Base-by-base conservation (phyloP, 2,329 filamentous ascomycete species). In the Cytospora paraplurivora region DNA sequence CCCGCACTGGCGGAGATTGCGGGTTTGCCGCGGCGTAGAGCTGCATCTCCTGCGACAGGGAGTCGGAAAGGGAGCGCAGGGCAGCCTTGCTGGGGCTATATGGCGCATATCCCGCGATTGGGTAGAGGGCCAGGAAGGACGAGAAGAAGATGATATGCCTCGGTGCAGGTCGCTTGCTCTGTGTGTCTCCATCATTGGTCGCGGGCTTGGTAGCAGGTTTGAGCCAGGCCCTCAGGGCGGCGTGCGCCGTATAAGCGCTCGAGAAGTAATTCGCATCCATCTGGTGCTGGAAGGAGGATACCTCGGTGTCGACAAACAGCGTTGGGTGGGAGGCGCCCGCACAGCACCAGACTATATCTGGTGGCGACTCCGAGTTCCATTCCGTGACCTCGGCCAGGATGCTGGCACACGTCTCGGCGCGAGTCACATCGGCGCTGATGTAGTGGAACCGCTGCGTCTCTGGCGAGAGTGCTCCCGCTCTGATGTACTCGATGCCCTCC, bases 71-170 rank as follows among this genome's bases (percentile, higher is more conserved):
- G 15, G 83, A 82, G 41, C 88, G 83, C 66, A 91, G 80, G 15
- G 88, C 89, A 2, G 87, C 83, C 75, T 92, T 91, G 32, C 85
- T 78, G 5, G 88, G 87, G 0, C 83, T 80, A 71, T 92, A 92
- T 0, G 87, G 81, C 0, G 78, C 76, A 70, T 90, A 92, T 34
- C 89, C 89, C 10, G 85, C 81, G 17, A 91, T 73, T 12, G 85
- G 82, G 54, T 83, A 80, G 68, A 90, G 87, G 0, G 84, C 83
- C n/a, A 83, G 74, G 5, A 82, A 79, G 1, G 87, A 89, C 7
- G 83, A 85, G 0, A 88, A 91, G 70, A 91, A 87, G 67, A 92
- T 84, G 67, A 92, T 80, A 68, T 91, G 88, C 13, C 87, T 79
- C 1, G 72, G 41, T 54, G 70, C 7, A 11, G 33, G 19, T 3